Evolutionary conservation across 208 protist genomes (phyloP).

Genomic region (Crithidia brevicula): DNA sequence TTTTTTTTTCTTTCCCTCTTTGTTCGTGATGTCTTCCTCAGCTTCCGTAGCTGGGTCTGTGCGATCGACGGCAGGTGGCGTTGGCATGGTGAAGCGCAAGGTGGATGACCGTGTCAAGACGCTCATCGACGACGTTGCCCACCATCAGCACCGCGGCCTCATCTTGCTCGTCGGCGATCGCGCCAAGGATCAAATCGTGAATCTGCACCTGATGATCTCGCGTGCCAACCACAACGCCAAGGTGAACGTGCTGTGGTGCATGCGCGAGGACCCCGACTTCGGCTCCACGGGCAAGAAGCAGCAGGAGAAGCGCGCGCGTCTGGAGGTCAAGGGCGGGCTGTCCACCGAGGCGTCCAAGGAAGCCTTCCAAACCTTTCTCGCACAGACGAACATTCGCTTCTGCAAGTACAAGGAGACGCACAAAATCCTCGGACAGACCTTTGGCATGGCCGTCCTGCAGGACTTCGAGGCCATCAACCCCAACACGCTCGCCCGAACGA

Average conservation of each 20-base stretch:
- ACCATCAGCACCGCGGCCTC: slow-evolving; percentile 95
- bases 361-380: slow-evolving; percentile 98
- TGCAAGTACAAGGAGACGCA: slow-evolving; percentile 99
- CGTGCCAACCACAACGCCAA: slow-evolving; percentile 96
- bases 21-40: slow-evolving; percentile 17
- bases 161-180: slow-evolving; percentile 99
- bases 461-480: slow-evolving; percentile 99
- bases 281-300: slow-evolving; percentile 93
- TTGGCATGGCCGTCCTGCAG: slow-evolving; percentile 99
- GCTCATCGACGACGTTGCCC: slow-evolving; percentile 98
- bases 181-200: slow-evolving; percentile 97
- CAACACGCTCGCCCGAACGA: slow-evolving; percentile 98
- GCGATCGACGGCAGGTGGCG: slow-evolving; percentile 25
- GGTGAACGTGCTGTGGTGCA: slow-evolving; percentile 99
- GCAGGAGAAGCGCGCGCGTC: slow-evolving; percentile 95
- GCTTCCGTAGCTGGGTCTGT: slow-evolving; percentile 55
- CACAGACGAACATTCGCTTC: slow-evolving; percentile 98
- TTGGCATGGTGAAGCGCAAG: slow-evolving; percentile 73
- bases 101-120: slow-evolving; percentile 96
- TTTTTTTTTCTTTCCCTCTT: background rate
- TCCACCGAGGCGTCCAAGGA: slow-evolving; percentile 95
- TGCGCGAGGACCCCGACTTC: slow-evolving; percentile 99
- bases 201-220: slow-evolving; percentile 99
- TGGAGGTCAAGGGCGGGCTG: slow-evolving; percentile 94
- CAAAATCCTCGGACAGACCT: slow-evolving; percentile 99